Base-by-base conservation (phyloP, 2,329 filamentous ascomycete genomes). In the Pseudogymnoascus sp. region DNA sequence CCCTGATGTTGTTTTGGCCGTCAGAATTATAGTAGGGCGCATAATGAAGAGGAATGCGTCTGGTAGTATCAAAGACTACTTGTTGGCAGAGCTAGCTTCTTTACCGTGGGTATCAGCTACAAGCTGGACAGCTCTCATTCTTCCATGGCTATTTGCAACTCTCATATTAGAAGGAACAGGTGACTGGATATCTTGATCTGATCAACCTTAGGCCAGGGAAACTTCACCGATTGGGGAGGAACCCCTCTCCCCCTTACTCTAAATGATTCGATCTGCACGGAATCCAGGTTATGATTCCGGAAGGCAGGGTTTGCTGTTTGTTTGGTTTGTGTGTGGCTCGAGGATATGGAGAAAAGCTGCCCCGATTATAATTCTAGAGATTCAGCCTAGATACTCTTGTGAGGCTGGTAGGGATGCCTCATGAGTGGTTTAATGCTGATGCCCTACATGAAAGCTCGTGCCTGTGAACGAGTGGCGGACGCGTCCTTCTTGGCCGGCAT, bases 1-100 rank as follows among this genome's bases (percentile, higher is more conserved):
- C 28, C 28, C 10, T 56, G 50, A 8, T 56, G 28, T 8, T 56
- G n/a, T 34, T 56, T 36, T 56, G 28, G 28, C 50, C 36, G 50
- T 56, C 50, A 6, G 28, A 56, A 56, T 36, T 56, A 56, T 56
- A 56, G 28, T 56, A 56, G n/a, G 50, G 28, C 50, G 50, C 50
- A 56, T 56, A 56, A 34, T 56, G n/a, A 36, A 56, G 28, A 36
- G 7, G 11, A 34, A 36, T 56, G 10, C 10, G 5, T 3, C 21
- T 14, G 28, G 16, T 56, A 11, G 50, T 56, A 56, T 14, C 28
- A 56, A 34, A 36, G 28, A 56, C 50, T 56, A 56, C 12, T 21
- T 36, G 28, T 36, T 56, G 28, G 50, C 28, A 3, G 50, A 56
- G 16, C 12, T 21, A 16, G 8, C 50, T 11, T 56, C 50, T 36